A percentile compares a stretch with the other conserved stretches of the same genome.
Evolutionary conservation across 225 moss, liverwort and hornwort genomes (phyloP).

Genomic region (Marchantia paleacea): DNA sequence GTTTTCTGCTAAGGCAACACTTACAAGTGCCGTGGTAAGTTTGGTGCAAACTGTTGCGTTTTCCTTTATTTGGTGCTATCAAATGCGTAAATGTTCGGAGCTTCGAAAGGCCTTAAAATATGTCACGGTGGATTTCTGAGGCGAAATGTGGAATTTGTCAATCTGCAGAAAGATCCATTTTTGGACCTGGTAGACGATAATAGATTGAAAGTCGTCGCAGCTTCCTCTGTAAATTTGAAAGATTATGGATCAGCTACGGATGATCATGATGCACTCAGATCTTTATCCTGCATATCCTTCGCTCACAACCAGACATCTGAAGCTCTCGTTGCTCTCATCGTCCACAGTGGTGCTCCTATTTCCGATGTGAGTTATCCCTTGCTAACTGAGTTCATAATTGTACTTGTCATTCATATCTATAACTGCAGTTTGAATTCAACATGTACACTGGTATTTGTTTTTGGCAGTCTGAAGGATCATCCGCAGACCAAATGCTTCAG

Average conservation of each 20-base stretch:
- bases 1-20: slow-evolving; percentile 67
- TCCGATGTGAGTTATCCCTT: slow-evolving; percentile 51
- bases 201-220: slow-evolving; percentile 50
- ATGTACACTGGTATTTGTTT: not conserved
- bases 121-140: not conserved
- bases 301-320: slow-evolving; percentile 68
- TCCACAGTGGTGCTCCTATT: slow-evolving; percentile 58
- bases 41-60: not conserved
- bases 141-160: not conserved
- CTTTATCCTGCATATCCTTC: slow-evolving; percentile 64
- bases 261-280: slow-evolving; percentile 61
- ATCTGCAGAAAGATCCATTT: slow-evolving; percentile 77
- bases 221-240: slow-evolving; percentile 31
- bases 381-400: not conserved
- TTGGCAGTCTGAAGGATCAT: slow-evolving; percentile 52
- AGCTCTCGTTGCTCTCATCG: slow-evolving; percentile 63
- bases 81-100: not conserved
- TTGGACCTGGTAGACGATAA: slow-evolving; percentile 83
- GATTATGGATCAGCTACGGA: slow-evolving; percentile 66
- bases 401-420: not conserved
- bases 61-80: not conserved
- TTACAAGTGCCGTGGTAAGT: slow-evolving; percentile 65
- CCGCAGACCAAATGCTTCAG: slow-evolving; percentile 56
- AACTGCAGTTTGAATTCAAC: too few relatives aligned
- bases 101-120: not conserved